Base-by-base conservation (phyloP, 371 early-diverging fungal genomes). In the Mucor mucedo region DNA sequence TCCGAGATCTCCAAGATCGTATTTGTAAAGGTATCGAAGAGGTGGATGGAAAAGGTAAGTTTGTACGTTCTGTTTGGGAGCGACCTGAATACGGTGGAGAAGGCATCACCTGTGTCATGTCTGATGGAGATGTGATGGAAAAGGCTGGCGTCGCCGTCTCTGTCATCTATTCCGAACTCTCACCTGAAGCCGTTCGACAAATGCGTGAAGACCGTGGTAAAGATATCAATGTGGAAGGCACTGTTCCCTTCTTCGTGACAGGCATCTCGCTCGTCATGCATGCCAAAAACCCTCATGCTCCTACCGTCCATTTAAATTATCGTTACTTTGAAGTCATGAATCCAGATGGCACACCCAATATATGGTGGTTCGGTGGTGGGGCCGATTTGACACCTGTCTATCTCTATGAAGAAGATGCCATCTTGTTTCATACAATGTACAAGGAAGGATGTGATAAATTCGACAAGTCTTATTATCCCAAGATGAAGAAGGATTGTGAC, bases 301-400 rank as follows among this genome's bases (percentile, higher is more conserved):
- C 99, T 1, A 98, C 99, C 0, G 91, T 93, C 3, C 99, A 98
- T 68, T 79, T 93, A 75, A 98, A 98, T 79, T 98, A 96, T 77
- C 89, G 99, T 13, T 97, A 98, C 72, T 97, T 98, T 86, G 98
- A 98, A 65, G 80, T 93, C n/a, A 83, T 81, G 66, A 77, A 83
- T 48, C 75, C 78, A 0, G 84, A 86, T 52, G 85, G 85, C 7
- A 72, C 83, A 27, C 85, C 90, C 3, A 80, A 85, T 47, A 67
- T 87, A 54, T 90, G 89, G 77, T 95, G 95, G 95, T 95, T 95
- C 62, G 95, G 94, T 39, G 94, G 95, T 21, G 95, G 93, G 27
- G 84, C 89, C 14, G 95, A 95, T 68, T 69, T 94, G 58, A 95
- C 95, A 0, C 95, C 95, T 0, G 67, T 85, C 7, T 93, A 91